Conservation (phyloP, 768 basidiomycete species). For the Agaricus sinodeliciosus region DNA sequence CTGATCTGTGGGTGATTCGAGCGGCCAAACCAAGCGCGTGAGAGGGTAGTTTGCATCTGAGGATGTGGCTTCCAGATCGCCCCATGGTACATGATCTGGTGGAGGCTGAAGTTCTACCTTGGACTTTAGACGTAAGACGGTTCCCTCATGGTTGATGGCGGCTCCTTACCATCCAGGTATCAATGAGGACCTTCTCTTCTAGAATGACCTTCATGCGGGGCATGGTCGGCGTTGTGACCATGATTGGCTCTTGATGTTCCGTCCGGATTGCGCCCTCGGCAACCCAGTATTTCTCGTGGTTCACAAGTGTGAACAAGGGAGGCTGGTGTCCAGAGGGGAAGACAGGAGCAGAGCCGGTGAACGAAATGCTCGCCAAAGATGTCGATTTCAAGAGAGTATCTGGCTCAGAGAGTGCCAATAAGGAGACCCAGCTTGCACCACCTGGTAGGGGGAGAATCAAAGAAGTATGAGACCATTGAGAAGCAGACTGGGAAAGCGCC, state of each 20-base stretch:
- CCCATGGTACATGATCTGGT: constrained; percentile 2
- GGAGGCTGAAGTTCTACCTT: constrained; percentile 2
- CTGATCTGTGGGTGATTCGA: background rate
- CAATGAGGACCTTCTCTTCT: constrained; percentile 2
- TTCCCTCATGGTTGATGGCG: background rate
- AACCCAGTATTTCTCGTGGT: background rate
- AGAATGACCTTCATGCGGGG: constrained; percentile 4
- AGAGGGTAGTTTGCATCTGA: background rate
- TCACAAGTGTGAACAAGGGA: constrained; percentile 2
- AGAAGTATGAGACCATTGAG: constrained; percentile 4
- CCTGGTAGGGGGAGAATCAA: background rate
- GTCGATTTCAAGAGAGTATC: background rate
- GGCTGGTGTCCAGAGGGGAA: constrained; percentile 4
- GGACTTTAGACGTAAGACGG: background rate
- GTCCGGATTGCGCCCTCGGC: background rate
- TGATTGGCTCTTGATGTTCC: background rate
- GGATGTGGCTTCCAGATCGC: background rate
- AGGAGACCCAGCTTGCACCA: background rate
- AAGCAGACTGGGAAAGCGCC: background rate
- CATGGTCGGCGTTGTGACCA: constrained; percentile 1
- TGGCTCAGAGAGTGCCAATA: background rate
- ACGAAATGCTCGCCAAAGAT: background rate
- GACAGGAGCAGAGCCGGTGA: background rate
- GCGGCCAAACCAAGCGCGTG: background rate
- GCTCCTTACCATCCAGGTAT: constrained; percentile 2